phyloP scores from a whole-genome alignment of 805 yeast species.

The Wickerhamiella parazyma region DNA sequence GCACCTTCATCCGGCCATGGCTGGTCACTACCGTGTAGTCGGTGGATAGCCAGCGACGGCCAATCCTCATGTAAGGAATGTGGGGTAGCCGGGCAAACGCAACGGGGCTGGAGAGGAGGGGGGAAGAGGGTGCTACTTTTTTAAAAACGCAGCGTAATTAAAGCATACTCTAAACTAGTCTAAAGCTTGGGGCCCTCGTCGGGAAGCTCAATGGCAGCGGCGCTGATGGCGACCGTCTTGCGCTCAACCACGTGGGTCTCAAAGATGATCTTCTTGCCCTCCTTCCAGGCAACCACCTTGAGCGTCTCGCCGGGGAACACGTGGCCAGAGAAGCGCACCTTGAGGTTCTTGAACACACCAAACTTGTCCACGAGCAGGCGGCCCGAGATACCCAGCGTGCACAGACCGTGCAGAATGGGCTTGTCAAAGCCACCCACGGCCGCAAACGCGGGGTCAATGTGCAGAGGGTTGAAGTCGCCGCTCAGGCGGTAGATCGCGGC shows the following conservation, averaged over 20 bases:
- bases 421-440: conserved; percentile 68
- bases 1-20: conserved; percentile 32
- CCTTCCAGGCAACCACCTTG: conserved; percentile 72
- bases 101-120: too few relatives aligned
- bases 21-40: conserved; percentile 12
- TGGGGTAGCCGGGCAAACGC: too few relatives aligned
- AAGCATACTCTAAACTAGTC: too few relatives aligned
- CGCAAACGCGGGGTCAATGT: conserved; percentile 85
- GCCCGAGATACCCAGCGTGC: conserved; percentile 70
- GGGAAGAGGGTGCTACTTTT: too few relatives aligned
- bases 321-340: conserved; percentile 79
- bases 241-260: conserved; percentile 74
- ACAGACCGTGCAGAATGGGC: conserved; percentile 90
- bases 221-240: conserved; percentile 62
- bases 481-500: conserved; percentile 85
- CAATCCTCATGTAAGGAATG: not conserved
- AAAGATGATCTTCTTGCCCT: conserved; percentile 56
- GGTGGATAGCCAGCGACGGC: conserved; percentile 10
- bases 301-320: conserved; percentile 93
- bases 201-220: conserved; percentile 65
- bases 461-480: conserved; percentile 92
- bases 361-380: conserved; percentile 64
- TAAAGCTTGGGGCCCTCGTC: conserved; percentile 19
- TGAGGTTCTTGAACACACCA: conserved; percentile 72
- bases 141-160: too few relatives aligned